Percentiles rank a stretch among this genome's conserved stretches.
Conservation (phyloP, 2,329 filamentous ascomycete species). For the Xylogone sp. region DNA sequence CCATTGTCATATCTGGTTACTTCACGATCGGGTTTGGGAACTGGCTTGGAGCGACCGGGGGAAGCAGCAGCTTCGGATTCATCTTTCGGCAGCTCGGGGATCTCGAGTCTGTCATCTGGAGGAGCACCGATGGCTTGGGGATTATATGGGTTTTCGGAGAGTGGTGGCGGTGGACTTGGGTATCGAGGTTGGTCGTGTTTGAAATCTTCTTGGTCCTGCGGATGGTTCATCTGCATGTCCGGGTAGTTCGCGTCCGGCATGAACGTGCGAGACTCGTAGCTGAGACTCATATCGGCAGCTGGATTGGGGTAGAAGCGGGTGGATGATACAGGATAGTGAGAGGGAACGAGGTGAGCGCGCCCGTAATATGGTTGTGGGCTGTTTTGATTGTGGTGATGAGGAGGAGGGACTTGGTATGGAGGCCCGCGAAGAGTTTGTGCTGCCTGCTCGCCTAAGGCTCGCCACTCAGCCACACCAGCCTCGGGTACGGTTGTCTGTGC, state of each 20-base stretch:
- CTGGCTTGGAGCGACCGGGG: constrained; percentile 39
- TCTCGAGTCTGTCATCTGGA: constrained; percentile 15
- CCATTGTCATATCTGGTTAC: constrained; percentile 62
- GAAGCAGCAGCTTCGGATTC: constrained; percentile 24
- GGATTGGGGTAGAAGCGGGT: background rate
- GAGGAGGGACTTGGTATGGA: background rate
- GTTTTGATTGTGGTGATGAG: background rate
- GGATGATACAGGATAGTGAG: background rate
- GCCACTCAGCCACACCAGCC: background rate
- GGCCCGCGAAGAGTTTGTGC: background rate
- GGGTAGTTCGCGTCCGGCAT: constrained; percentile 19
- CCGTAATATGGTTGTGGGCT: background rate
- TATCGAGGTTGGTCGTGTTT: constrained; percentile 23
- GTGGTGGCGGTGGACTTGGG: constrained; percentile 24
- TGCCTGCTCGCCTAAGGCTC: background rate
- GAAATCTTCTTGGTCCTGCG: constrained; percentile 21
- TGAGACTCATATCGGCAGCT: constrained; percentile 19
- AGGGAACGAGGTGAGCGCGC: background rate
- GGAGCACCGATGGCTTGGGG: constrained; percentile 16
- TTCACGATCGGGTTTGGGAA: constrained; percentile 56
- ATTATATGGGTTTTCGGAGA: constrained; percentile 26
- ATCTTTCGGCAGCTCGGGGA: constrained; percentile 19
- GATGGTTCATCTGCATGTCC: constrained; percentile 21
- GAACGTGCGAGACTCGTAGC: constrained; percentile 23
- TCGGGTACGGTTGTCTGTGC: background rate